Evolutionary conservation across 2,329 filamentous ascomycete genomes (phyloP), one percentile per base, ranked within the genome.

Genomic region (Fonsecaea monophora): DNA sequence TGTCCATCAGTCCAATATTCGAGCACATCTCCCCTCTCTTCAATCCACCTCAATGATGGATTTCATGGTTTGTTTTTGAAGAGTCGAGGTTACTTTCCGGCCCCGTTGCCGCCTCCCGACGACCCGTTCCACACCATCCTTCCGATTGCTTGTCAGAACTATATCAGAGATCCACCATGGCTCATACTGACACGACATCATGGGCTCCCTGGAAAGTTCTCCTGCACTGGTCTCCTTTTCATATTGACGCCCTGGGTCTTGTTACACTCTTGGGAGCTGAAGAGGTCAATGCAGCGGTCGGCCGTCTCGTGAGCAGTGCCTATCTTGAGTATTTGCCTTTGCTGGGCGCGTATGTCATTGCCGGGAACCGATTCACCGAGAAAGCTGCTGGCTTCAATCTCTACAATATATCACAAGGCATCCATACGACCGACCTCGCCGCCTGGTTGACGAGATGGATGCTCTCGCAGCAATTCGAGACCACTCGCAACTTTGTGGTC

Each of bases 251-350:
- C 32, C 68, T 74, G 18, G 72, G 72, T 63, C 63, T 74, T 8
- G 66, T 74, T 34, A 74, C 72, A 10, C 61, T 73, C 38, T 64
- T 74, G n/a, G 72, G 72, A 42, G 69, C 69, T 15, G 70, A 72
- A 50, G 68, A 73, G 64, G 65, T 74, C 64, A 66, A 72, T 58
- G 42, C 65, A 32, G 56, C 65, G 13, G 67, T 74, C 25, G 72
- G 72, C 4, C 66, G 70, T 7, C 68, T 74, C 3, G 69, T 72
- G 12, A 60, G 54, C 18, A 71, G 68, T 54, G 54, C 61, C 21
- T 72, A 68, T 40, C 63, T 70, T 2, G 70, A 74, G 48, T 73
- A 67, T 53, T 50, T 74, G 1, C 72, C 72, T 5, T 56, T 73
- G n/a, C 65, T 74, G 3, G 72, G 71, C 15, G 71, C 71, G 10